Conservation (phyloP, 352 stramenopile species). For the Phytopythium helicoides region DNA sequence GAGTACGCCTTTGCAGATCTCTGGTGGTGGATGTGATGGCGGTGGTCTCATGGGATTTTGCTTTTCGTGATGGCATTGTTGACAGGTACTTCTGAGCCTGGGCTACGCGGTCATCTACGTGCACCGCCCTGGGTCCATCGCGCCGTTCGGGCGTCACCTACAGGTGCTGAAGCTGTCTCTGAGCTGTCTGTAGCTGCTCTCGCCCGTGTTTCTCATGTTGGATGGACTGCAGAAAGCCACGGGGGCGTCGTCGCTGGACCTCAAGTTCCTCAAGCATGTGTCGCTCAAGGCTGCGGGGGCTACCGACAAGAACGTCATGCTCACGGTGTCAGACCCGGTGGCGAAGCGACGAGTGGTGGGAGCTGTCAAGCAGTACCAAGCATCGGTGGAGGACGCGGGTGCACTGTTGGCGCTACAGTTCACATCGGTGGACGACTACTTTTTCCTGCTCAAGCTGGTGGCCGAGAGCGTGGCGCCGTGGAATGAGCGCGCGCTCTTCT, state of each 20-base stretch:
- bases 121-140: conserved; percentile 82
- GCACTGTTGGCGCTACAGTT: conserved; percentile 90
- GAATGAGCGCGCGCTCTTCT: conserved; percentile 85
- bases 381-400: conserved; percentile 28
- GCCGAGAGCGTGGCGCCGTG: conserved; percentile 57
- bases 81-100: conserved; percentile 80
- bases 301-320: conserved; percentile 28
- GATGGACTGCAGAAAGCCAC: conserved; percentile 28
- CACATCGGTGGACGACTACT: conserved; percentile 96
- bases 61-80: conserved; percentile 14
- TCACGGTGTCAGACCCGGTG: conserved; percentile 30
- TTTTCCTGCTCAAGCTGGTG: conserved; percentile 89
- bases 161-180: conserved; percentile 18
- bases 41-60: neutral
- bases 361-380: conserved; percentile 49
- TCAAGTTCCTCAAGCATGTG: conserved; percentile 68
- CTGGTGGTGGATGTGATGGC: neutral
- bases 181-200: neutral
- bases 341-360: conserved; percentile 45
- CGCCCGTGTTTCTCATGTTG: neutral
- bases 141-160: conserved; percentile 82
- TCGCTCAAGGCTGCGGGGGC: conserved; percentile 13
- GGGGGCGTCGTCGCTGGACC: conserved; percentile 47
- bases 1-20: conserved; percentile 45
- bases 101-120: conserved; percentile 98